A percentile compares a stretch with the other conserved stretches of the same genome.
Evolutionary conservation across 2,329 filamentous ascomycete genomes (phyloP).

Genomic region (Aspergillus flavus): DNA sequence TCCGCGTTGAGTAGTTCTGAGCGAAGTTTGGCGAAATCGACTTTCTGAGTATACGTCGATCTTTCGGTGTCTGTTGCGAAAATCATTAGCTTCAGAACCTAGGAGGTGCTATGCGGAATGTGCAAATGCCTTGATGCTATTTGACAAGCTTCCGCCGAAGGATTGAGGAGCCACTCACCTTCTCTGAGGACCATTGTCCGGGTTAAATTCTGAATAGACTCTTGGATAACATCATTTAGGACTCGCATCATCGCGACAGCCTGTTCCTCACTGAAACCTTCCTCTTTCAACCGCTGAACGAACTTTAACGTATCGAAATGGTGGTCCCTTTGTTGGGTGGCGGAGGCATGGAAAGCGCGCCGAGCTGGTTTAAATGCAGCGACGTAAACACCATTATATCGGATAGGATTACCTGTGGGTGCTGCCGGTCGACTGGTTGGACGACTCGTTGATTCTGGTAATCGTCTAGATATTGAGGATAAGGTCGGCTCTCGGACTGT

Average conservation of each 20-base stretch:
- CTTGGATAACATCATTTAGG: constrained; percentile 93
- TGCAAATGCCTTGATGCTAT: background rate
- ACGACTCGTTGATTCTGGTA: constrained; percentile 15
- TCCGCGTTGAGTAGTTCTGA: constrained; percentile 91
- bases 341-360: constrained; percentile 66
- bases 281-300: constrained; percentile 82
- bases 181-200: constrained; percentile 97
- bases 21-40: constrained; percentile 95
- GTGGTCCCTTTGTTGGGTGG: constrained; percentile 70
- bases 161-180: constrained; percentile 57
- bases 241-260: constrained; percentile 98
- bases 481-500: constrained; percentile 17
- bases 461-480: constrained; percentile 25
- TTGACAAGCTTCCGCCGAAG: background rate
- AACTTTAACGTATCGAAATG: constrained; percentile 99
- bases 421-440: constrained; percentile 16
- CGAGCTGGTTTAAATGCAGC: constrained; percentile 45
- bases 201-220: constrained; percentile 96
- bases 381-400: constrained; percentile 53
- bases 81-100: background rate
- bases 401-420: constrained; percentile 36
- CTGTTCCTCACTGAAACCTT: constrained; percentile 95
- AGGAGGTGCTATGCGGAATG: constrained; percentile 3
- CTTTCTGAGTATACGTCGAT: constrained; percentile 75
- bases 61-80: constrained; percentile 47